Conservation (phyloP, 2,329 filamentous ascomycete species). For the Exophiala mesophila region DNA sequence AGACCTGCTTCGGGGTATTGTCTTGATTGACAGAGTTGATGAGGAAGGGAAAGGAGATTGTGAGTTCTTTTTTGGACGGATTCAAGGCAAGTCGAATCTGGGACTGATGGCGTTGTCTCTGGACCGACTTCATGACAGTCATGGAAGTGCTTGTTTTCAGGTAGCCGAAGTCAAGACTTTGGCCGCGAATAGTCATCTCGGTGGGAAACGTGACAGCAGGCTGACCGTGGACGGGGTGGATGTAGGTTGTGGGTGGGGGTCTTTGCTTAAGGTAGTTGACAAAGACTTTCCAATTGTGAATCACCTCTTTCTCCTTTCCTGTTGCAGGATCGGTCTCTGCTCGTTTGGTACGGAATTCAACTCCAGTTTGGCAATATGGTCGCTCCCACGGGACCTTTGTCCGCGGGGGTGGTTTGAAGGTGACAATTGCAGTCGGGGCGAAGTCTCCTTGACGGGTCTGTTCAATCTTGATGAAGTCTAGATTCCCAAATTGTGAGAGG, state of each 20-base stretch:
- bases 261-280: conserved; percentile 8
- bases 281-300: conserved; percentile 6
- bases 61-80: conserved; percentile 37
- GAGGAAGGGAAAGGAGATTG: conserved; percentile 38
- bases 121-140: conserved; percentile 19
- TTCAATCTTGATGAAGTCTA: conserved; percentile 55
- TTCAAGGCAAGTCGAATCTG: conserved; percentile 38
- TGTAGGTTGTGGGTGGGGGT: background rate
- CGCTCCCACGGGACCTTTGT: conserved; percentile 27
- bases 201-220: conserved; percentile 18
- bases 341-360: conserved; percentile 9
- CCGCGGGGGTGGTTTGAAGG: conserved; percentile 49
- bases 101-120: conserved; percentile 20
- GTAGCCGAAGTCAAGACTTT: conserved; percentile 23
- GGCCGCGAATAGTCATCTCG: conserved; percentile 16
- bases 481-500: conserved; percentile 50
- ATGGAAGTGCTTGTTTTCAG: conserved; percentile 16
- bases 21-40: conserved; percentile 9
- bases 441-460: conserved; percentile 39
- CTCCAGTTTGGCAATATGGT: conserved; percentile 5
- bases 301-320: background rate
- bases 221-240: conserved; percentile 20
- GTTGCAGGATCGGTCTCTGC: conserved; percentile 1
- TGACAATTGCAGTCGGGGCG: conserved; percentile 44
- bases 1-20: conserved; percentile 7